phyloP scores from a whole-genome alignment of 257 asterid genomes.

The Gynochthodes officinalis region DNA sequence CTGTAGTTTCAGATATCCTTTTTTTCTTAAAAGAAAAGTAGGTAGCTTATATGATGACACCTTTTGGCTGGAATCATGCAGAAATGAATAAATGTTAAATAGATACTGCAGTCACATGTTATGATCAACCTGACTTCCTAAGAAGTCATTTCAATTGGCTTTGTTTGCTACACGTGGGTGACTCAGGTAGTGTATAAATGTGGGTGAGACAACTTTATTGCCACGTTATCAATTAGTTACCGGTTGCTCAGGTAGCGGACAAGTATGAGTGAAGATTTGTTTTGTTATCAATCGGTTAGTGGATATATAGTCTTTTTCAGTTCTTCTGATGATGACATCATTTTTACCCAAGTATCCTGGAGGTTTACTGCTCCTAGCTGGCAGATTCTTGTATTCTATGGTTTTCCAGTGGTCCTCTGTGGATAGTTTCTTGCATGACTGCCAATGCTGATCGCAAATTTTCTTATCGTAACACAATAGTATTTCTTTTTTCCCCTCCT shows the following conservation, averaged over 20 bases:
- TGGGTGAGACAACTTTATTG: not conserved
- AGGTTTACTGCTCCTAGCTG: not conserved
- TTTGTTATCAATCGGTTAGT: not conserved
- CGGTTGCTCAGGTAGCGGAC: not conserved
- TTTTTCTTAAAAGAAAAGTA: not conserved
- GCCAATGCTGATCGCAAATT: not conserved
- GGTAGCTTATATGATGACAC: not conserved
- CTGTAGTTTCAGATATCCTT: not conserved
- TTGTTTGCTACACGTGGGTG: not conserved
- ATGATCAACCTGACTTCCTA: not conserved
- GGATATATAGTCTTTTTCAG: not conserved
- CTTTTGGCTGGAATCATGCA: not conserved
- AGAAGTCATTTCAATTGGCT: not conserved
- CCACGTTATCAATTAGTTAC: not conserved
- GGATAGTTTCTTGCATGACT: not conserved
- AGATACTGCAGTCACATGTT: not conserved
- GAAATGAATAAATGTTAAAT: not conserved
- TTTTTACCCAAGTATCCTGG: not conserved
- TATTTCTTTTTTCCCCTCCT: slow-evolving; percentile 15
- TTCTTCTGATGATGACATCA: not conserved
- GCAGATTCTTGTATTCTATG: not conserved
- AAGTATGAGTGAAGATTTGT: not conserved
- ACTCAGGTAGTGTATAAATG: not conserved
- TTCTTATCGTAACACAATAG: not conserved
- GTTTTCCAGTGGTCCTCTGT: not conserved